Evolutionary conservation across 805 yeast genomes (phyloP).

Genomic region (Kazachstania africana): DNA sequence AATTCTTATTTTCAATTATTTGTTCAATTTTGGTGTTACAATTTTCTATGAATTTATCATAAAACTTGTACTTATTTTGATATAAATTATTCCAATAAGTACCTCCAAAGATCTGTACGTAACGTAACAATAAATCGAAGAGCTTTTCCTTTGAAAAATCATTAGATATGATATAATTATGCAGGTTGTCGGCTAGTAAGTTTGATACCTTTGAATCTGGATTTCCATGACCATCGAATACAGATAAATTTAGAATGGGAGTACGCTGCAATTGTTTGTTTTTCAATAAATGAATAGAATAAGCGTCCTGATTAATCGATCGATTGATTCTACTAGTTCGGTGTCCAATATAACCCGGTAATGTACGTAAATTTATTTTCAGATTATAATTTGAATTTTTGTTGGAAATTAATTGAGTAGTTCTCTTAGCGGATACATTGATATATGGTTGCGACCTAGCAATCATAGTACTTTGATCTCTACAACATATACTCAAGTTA

Average conservation of each 20-base stretch:
- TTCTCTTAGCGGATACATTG: no score
- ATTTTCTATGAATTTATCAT: conserved; percentile 24
- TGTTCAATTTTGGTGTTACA: conserved; percentile 27
- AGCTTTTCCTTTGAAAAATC: conserved; percentile 26
- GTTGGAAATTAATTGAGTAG: no score
- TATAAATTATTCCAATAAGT: conserved; percentile 82
- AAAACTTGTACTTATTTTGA: conserved; percentile 29
- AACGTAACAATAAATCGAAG: conserved; percentile 38
- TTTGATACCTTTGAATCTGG: conserved; percentile 46
- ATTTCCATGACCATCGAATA: conserved; percentile 96
- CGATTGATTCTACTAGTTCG: conserved; percentile 65
- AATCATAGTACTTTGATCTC: no score
- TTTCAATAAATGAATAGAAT: conserved; percentile 50
- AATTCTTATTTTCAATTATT: conserved; percentile 18
- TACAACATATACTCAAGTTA: no score
- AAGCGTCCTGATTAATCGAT: conserved; percentile 69
- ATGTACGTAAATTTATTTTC: conserved; percentile 16
- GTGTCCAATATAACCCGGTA: conserved; percentile 52
- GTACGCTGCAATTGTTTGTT: conserved; percentile 9
- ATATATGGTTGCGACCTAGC: background rate
- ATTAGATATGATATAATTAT: conserved; percentile 36
- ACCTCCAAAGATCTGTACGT: conserved; percentile 50
- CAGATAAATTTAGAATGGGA: conserved; percentile 52
- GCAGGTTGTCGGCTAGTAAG: conserved; percentile 45
- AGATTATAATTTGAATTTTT: conserved; percentile 3